Conservation (phyloP, 1,284 basidiomycete species). For the Tilletia horrida region DNA sequence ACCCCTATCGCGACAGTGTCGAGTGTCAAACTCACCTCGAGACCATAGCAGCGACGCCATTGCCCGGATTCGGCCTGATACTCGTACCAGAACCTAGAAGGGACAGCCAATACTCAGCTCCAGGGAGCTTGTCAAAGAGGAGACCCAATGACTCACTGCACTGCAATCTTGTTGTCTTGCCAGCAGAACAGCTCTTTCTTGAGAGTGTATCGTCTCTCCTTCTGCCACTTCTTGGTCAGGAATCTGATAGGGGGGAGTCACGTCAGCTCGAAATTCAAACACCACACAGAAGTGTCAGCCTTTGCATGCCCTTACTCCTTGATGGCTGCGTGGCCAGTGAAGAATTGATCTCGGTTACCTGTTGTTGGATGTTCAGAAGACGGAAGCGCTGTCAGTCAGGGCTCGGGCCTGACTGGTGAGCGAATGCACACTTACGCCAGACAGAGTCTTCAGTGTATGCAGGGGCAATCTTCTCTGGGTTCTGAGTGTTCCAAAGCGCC, state of each 20-base stretch:
- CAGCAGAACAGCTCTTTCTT: conserved; percentile 65
- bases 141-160: conserved; percentile 32
- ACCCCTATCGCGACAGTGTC: too few species aligned
- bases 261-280: background rate
- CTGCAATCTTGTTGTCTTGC: conserved; percentile 63
- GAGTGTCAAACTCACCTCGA: conserved; percentile 53
- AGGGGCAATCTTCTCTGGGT: conserved; percentile 51
- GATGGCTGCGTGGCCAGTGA: conserved; percentile 60
- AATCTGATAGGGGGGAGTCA: conserved; percentile 49
- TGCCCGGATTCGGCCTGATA: conserved; percentile 56
- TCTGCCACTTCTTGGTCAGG: conserved; percentile 63
- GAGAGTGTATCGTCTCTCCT: conserved; percentile 59
- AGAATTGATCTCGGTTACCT: conserved; percentile 62
- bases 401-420: background rate
- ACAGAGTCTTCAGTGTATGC: conserved; percentile 63
- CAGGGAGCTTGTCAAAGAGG: conserved; percentile 20
- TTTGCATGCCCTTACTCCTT: conserved; percentile 37
- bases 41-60: conserved; percentile 64
- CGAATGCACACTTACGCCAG: conserved; percentile 57
- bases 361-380: background rate
- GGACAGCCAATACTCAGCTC: conserved; percentile 24
- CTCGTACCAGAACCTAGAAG: conserved; percentile 65
- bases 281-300: background rate
- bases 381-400: background rate
- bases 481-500: conserved; percentile 53